A percentile compares a stretch with the other conserved stretches of the same genome.
phyloP scores from a whole-genome alignment of 768 basidiomycete genomes.

The Mycena vulgaris region DNA sequence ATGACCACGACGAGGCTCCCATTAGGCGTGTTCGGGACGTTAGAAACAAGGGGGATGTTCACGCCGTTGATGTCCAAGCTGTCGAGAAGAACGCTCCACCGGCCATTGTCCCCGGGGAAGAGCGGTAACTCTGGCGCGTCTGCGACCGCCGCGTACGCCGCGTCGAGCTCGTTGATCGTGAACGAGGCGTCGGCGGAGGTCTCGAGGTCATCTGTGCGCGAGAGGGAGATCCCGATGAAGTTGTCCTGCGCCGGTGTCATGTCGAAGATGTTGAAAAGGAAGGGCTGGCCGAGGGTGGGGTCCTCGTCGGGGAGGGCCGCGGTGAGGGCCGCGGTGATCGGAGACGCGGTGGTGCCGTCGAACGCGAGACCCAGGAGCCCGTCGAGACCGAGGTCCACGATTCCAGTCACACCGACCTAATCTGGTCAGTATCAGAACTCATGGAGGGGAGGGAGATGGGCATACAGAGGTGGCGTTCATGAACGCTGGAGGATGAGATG shows the following conservation, averaged over 20 bases:
- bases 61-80: background rate
- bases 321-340: background rate
- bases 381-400: background rate
- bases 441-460: too few species aligned
- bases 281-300: background rate
- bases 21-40: background rate
- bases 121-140: background rate
- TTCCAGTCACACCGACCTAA: background rate
- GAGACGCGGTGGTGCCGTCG: background rate
- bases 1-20: background rate
- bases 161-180: slow-evolving; percentile 4
- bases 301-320: too few species aligned
- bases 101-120: background rate
- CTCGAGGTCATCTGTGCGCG: background rate
- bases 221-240: background rate
- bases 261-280: background rate
- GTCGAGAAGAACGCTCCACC: background rate
- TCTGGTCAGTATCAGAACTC: background rate
- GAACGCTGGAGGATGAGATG: background rate
- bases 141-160: background rate
- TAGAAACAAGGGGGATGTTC: background rate
- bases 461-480: background rate
- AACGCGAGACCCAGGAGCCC: background rate
- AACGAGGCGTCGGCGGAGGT: background rate
- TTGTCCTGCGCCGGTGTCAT: background rate